Evolutionary conservation across 768 basidiomycete genomes (phyloP), one percentile per base, ranked within the genome.

Genomic region (Arthromyces matolae): DNA sequence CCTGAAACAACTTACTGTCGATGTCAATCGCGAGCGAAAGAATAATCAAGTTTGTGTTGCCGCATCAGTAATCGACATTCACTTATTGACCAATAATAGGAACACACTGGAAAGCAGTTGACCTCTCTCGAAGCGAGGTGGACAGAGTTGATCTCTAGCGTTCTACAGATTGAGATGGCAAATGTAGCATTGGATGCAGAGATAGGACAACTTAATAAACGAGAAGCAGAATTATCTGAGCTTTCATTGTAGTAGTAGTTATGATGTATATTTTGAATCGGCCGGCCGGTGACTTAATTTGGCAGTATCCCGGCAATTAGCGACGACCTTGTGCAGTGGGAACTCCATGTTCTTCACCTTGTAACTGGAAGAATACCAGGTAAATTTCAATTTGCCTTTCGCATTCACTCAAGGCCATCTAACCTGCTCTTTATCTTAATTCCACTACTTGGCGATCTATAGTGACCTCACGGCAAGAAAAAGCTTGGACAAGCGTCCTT

Each of bases 141-240:
- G 94, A 94, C 91, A 18, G 90, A 93, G 67, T 73, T 97, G 38
- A 84, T 98, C 47, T 93, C 91, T 45, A 86, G 70, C 59, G 87
- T 94, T 36, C 70, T 97, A 49, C 94, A 97, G 68, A 87, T 96
- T 54, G 94, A 96, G 74, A 84, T 98, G 82, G 95, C 93, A 14
- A 94, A 93, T 63, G 77, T 84, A 33, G 91, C 92, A 22, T 65
- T 96, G 64, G 92, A 93, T 56, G 83, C 73, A 5, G 92, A 96
- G 60, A 75, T 96, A 39, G 79, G 76, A 37, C 68, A 75, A 31
- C 66, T 90, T 43, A 73, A 76, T 56, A 70, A 68, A 50, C 75
- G 66, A 51, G 85, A 86, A 63, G 78, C 72, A 3, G 86, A 88
- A 58, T 71, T 89, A 40, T 73, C 77, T 34, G 72, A 69, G 35